Percentiles rank a stretch among this genome's conserved stretches.
Conservation (phyloP, 306 rosid species). For the Cicer yamashitae region DNA sequence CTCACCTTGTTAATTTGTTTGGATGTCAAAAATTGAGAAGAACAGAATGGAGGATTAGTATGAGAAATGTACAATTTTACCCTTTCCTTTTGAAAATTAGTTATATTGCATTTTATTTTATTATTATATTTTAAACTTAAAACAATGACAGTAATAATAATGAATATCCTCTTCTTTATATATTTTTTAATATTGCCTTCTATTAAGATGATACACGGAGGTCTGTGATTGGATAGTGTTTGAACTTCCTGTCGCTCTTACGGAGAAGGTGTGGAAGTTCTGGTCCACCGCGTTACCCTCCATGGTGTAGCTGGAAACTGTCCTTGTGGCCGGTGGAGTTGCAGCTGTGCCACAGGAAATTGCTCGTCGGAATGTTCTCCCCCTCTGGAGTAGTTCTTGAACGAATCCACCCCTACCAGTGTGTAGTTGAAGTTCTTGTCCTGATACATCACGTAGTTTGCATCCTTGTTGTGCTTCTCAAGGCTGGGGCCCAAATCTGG, state of each 20-base stretch:
- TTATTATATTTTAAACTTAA: too few species aligned
- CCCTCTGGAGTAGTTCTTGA: background rate
- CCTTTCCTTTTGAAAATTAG: background rate
- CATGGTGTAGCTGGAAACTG: background rate
- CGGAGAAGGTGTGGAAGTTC: background rate
- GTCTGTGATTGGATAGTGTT: background rate
- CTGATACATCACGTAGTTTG: background rate
- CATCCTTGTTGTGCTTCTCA: background rate
- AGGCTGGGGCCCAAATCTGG: background rate
- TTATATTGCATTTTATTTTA: background rate
- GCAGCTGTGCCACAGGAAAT: background rate
- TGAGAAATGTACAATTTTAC: background rate
- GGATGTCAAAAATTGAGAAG: constrained; percentile 1
- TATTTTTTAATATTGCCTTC: background rate
- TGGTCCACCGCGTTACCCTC: background rate
- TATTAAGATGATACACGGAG: background rate
- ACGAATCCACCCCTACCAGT: background rate
- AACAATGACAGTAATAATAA: too few species aligned
- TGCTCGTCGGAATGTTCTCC: background rate
- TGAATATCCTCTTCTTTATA: too few species aligned
- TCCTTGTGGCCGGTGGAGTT: background rate
- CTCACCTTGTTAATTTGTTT: constrained; percentile 4
- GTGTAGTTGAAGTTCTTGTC: background rate
- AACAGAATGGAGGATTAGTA: background rate
- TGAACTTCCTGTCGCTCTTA: background rate